Evolutionary conservation across 2,329 filamentous ascomycete species (phyloP), one percentile per base, ranked within the genome.

Genomic region (Fusarium bulbicola): DNA sequence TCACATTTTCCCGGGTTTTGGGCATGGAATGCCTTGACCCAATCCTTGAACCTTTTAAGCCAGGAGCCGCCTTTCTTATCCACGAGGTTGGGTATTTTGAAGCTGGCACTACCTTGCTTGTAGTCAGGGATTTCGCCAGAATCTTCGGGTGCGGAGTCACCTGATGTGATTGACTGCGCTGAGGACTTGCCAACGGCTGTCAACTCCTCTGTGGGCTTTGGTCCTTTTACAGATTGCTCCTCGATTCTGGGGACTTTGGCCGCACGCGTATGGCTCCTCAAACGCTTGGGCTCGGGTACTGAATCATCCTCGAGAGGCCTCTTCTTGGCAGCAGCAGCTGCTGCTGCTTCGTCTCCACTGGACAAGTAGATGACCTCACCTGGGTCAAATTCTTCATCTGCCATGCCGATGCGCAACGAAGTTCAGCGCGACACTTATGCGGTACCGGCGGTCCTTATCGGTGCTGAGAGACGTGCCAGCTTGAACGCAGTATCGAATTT

Each of bases 41-140:
- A 84, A 57, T 80, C 79, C 54, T 79, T 76, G 61, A 83, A 79
- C 54, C 81, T 74, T n/a, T 72, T 70, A n/a, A 72, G 66, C 82
- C 82, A 84, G 8, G 80, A 79, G 15, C 79, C 79, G 20, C 78
- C 73, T 30, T 75, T 75, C 49, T 75, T 78, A 14, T 75, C 59
- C 9, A 76, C 42, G 42, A 81, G 73, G 13, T 65, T 70, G 11
- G 81, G 81, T 14, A 82, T 67, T 42, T 72, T 74, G 52, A 81
- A 78, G 34, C 65, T 66, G 37, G 68, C 24, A 16, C 70, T 66
- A 39, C 69, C 71, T n/a, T 66, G 49, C 18, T 59, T 63, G 59
- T 74, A 82, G 6, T 72, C 47, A 5, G 71, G 74, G 26, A 76
- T 59, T 21, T 78, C 61, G 7, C 50, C 59, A 30, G 70, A 72